Evolutionary conservation across 441 rosid species (phyloP), one percentile per base, ranked within the genome.

Genomic region (Adansonia grandidieri): DNA sequence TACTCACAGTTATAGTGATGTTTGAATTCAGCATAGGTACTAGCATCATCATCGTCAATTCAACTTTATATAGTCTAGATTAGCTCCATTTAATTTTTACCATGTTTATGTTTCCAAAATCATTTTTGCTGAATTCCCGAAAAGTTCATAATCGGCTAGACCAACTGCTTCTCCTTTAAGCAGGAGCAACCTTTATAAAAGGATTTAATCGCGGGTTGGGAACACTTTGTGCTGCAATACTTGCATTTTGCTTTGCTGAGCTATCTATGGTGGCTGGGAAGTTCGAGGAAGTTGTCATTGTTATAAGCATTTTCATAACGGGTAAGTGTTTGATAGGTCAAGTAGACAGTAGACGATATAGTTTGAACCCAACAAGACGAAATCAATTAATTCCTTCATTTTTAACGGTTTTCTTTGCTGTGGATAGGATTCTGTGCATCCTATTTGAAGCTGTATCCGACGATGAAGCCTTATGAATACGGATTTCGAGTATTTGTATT

Each of bases 401-500:
- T 68, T 78, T 15, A 64, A 11, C 67, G 20, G 6, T 10, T 28
- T 28, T 53, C 57, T 78, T 32, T 79, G 15, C 72, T 75, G 40
- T 73, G 76, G 72, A 53, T 81, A 86, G 93, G 91, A 58, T 89
- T 85, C 79, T 80, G 76, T 78, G 85, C 90, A 40, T 82, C 89
- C 66, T 86, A 87, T 48, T 75, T 78, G 32, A 88, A 88, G 77
- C 81, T 89, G 62, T 78, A 88, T 58, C 91, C 91, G 0, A 14
- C 91, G 15, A 82, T 89, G 90, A 89, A 88, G 86, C 10, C 85
- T 1, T 89, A 88, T 15, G 93, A 89, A 72, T 88, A 88, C 3
- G 91, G 91, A 63, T 88, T 85, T 64, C 87, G 91, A 40, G 93
- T 89, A 6, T 89, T 88, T 83, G 54, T 89, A 78, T 51, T 89